phyloP scores from a whole-genome alignment of 164 flowering plant species.

The Macadamia tetraphylla region DNA sequence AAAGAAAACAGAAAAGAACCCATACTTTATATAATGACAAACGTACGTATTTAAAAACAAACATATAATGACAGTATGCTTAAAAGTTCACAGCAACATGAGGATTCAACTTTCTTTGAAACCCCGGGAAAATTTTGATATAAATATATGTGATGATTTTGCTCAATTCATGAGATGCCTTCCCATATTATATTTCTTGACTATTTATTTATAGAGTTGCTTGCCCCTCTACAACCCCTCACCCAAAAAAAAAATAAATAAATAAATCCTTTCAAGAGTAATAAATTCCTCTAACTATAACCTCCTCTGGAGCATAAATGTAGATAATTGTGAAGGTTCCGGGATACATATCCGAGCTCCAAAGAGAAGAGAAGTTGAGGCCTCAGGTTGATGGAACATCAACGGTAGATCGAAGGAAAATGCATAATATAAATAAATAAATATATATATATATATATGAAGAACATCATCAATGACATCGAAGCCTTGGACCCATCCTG shows the following conservation, averaged over 20 bases:
- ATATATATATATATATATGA: too few species aligned
- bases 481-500: slow-evolving; percentile 68
- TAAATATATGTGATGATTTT: background rate
- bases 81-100: too few species aligned
- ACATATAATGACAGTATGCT: too few species aligned
- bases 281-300: slow-evolving; percentile 8
- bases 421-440: too few species aligned
- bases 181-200: too few species aligned
- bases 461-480: slow-evolving; percentile 62
- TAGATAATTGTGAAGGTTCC: slow-evolving; percentile 53
- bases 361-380: slow-evolving; percentile 58
- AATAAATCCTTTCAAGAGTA: background rate
- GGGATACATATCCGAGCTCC: slow-evolving; percentile 79
- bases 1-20: too few species aligned
- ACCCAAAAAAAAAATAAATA: background rate
- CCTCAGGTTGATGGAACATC: slow-evolving; percentile 38
- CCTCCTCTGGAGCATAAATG: slow-evolving; percentile 94
- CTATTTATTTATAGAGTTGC: too few species aligned
- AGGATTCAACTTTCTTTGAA: too few species aligned
- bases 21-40: too few species aligned
- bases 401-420: slow-evolving; percentile 72
- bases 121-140: too few species aligned
- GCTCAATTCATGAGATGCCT: background rate
- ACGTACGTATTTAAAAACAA: too few species aligned
- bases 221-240: too few species aligned